Evolutionary conservation across 1,284 basidiomycete genomes (phyloP).

Genomic region (Moniliophthora roreri): DNA sequence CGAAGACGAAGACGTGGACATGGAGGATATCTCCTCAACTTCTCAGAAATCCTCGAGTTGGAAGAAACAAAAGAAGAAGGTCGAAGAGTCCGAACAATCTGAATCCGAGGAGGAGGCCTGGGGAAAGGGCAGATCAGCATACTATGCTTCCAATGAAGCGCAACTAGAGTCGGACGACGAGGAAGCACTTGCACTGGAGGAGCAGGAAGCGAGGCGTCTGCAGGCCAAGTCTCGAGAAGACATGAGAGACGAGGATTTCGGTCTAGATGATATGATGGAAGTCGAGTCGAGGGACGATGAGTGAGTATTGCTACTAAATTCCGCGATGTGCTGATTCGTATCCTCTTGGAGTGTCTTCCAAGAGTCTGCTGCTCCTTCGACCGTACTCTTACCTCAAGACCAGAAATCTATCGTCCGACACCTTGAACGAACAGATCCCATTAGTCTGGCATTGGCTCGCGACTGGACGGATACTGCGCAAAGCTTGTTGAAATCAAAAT

Average conservation of each 20-base stretch:
- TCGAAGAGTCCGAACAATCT: slow-evolving; percentile 32
- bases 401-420: slow-evolving; percentile 68
- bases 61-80: slow-evolving; percentile 40
- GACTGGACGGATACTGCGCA: slow-evolving; percentile 73
- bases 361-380: slow-evolving; percentile 29
- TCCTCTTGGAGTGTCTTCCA: slow-evolving; percentile 28
- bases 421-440: slow-evolving; percentile 79
- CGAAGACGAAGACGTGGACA: slow-evolving; percentile 40
- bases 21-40: slow-evolving; percentile 19
- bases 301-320: slow-evolving; percentile 36
- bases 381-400: slow-evolving; percentile 48
- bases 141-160: slow-evolving; percentile 84
- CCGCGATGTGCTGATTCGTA: background rate
- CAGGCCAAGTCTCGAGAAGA: slow-evolving; percentile 76
- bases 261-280: slow-evolving; percentile 67
- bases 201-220: slow-evolving; percentile 82
- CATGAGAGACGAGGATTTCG: slow-evolving; percentile 83
- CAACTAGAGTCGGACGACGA: slow-evolving; percentile 83
- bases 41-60: slow-evolving; percentile 9
- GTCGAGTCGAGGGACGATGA: slow-evolving; percentile 33
- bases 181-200: slow-evolving; percentile 84
- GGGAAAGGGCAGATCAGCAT: slow-evolving; percentile 76
- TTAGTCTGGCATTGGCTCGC: slow-evolving; percentile 71
- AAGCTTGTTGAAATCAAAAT: slow-evolving; percentile 53
- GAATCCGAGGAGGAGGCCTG: slow-evolving; percentile 68